Evolutionary conservation across 1,284 basidiomycete genomes (phyloP), one percentile per base, ranked within the genome.

Genomic region (Mycosarcoma mackinlayi): DNA sequence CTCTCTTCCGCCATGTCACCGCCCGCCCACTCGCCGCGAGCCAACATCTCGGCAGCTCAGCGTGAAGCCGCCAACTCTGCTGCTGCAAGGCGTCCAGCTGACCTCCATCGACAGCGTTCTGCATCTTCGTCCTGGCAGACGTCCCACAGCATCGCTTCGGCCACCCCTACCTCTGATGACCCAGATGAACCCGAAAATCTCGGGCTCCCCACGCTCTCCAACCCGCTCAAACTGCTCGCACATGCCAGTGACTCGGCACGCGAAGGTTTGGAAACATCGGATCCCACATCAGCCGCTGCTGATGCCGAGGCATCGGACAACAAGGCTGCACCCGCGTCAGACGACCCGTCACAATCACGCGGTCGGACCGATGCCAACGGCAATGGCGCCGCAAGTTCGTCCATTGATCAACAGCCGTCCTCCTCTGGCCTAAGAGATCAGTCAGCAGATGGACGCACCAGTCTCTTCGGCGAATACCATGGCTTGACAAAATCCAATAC

Each of bases 161-260:
- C 66, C 6, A 64, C 68, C n/a, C 68, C 68, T 1, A 66, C 68
- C 0, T 57, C 58, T 0, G 58, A 61, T 21, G 70, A 73, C 16
- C 66, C 65, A 13, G 70, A 73, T 19, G 65, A 73, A 40, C 66
- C 70, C 2, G 65, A 73, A 25, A 72, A 73, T 24, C 50, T 71
- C 2, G 71, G 71, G 7, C 45, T 73, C n/a, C 71, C 67, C 9
- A 71, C 62, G 6, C 53, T 73, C 14, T 64, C 58, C 8, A 73
- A 73, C 27, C 71, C 71, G 23, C 56, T 73, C 48, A 73, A 73
- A 24, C 48, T 73, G 31, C 55, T 73, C 0, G 71, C 69, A 8
- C 63, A 63, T 10, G 69, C 69, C 8, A 72, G 69, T 53, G 69
- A 67, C 35, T 63, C 63, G 16, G 69, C 69, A 4, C 41, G 65